Conservation (phyloP, 1,284 basidiomycete genomes). For the Fomitopsis palustris region DNA sequence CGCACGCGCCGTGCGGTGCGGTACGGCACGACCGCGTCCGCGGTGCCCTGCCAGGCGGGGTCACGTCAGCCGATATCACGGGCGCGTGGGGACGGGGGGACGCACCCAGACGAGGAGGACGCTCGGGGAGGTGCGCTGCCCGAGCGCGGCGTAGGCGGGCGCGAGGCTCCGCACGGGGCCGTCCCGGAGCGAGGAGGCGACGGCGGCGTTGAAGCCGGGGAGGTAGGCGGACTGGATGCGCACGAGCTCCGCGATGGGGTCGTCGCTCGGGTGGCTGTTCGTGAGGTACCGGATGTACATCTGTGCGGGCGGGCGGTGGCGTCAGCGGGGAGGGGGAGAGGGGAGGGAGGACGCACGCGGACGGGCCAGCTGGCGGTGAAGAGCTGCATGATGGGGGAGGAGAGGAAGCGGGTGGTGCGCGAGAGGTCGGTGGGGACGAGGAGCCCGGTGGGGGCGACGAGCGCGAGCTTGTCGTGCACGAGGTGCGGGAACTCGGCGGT, state of each 20-base stretch:
- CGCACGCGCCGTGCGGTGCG: constrained; percentile 55
- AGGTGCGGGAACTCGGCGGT: constrained; percentile 66
- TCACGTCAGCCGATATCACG: not conserved
- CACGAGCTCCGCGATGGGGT: constrained; percentile 52
- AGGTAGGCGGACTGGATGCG: constrained; percentile 71
- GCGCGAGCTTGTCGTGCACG: constrained; percentile 55
- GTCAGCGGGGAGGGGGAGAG: not conserved
- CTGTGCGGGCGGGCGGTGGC: constrained; percentile 23
- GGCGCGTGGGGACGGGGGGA: constrained; percentile 7
- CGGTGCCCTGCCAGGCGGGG: constrained; percentile 58
- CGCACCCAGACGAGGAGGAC: constrained; percentile 65
- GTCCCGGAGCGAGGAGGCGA: constrained; percentile 71
- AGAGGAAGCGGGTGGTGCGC: constrained; percentile 69
- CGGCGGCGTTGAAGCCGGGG: constrained; percentile 65
- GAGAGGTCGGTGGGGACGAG: constrained; percentile 65
- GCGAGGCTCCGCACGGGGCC: constrained; percentile 63
- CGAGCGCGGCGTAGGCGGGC: constrained; percentile 47
- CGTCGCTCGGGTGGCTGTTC: constrained; percentile 22
- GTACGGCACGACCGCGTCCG: constrained; percentile 60
- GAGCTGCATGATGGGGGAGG: constrained; percentile 62
- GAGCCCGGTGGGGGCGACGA: constrained; percentile 66
- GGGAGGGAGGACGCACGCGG: constrained; percentile 39
- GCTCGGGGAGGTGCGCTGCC: constrained; percentile 33
- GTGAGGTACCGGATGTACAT: constrained; percentile 49
- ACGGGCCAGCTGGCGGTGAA: constrained; percentile 57